Percentiles rank a stretch among this genome's conserved stretches.
Conservation (phyloP, 1,284 basidiomycete genomes). For the Cystobasidium sp. region DNA sequence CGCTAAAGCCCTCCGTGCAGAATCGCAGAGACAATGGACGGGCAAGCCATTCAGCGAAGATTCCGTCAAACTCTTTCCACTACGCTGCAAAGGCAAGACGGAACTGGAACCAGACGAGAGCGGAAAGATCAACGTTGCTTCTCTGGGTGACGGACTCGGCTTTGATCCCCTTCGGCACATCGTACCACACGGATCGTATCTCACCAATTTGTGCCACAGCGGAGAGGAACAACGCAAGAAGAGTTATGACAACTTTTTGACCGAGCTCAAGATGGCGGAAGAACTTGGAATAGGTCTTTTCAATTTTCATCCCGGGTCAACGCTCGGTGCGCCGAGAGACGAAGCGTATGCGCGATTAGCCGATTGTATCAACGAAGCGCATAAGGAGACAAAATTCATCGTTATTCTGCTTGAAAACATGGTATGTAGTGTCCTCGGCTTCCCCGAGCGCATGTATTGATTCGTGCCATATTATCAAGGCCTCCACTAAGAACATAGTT, state of each 20-base stretch:
- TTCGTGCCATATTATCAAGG: constrained; percentile 59
- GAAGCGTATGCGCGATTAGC: constrained; percentile 66
- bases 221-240: constrained; percentile 77
- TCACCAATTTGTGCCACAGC: constrained; percentile 82
- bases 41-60: constrained; percentile 36
- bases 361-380: constrained; percentile 74
- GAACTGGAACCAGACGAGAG: constrained; percentile 27
- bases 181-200: constrained; percentile 67
- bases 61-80: constrained; percentile 31
- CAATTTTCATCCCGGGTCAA: constrained; percentile 86
- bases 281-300: constrained; percentile 73
- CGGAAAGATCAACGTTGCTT: not conserved
- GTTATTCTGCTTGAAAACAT: constrained; percentile 81
- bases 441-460: not conserved
- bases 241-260: constrained; percentile 78
- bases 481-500: constrained; percentile 77
- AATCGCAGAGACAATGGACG: constrained; percentile 42
- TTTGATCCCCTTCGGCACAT: constrained; percentile 31
- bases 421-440: constrained; percentile 60
- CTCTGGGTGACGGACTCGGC: constrained; percentile 37
- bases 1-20: constrained; percentile 1
- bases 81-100: constrained; percentile 37
- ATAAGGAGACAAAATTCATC: constrained; percentile 69
- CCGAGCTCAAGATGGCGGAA: constrained; percentile 76
- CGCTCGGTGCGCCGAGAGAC: constrained; percentile 70